Base-by-base conservation (phyloP, 2,329 filamentous ascomycete genomes). In the Aspergillus sp. region DNA sequence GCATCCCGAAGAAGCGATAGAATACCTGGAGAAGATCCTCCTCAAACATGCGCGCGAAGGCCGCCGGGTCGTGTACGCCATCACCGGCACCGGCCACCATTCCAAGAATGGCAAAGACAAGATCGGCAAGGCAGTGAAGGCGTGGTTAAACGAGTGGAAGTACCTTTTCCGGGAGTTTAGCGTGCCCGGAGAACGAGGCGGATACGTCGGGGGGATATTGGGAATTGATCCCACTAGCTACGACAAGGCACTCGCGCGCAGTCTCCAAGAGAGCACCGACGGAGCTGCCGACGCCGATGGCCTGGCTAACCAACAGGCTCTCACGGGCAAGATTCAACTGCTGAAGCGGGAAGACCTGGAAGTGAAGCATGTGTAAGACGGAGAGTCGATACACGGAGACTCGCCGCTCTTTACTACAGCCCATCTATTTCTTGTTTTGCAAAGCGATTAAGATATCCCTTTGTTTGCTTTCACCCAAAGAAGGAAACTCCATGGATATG, bases 61-160 rank as follows among this genome's bases (percentile, higher is more conserved):
- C 39, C 77, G 81, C 5, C 85, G 87, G 22, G 90, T 94, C 2
- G 85, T 99, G 47, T 99, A 98, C 73, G 93, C 93, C 66, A 98
- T 99, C 73, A 97, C 93, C 1, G 95, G 95, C 49, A 98, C 94
- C 1, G 95, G 94, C 3, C 93, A 98, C 71, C 95, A 99, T 78
- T 96, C 91, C 75, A 98, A 98, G 81, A 97, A 97, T 72, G 94
- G 95, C 69, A 98, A 98, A 76, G 95, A 99, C 77, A 99, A 99
- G 78, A 91, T 99, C 39, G 94, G 94, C 72, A 96, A 96, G 78
- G 92, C 93, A 1, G 88, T 98, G 63, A 89, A 95, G 56, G 87
- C 85, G 66, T 98, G 96, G 79, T 81, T 99, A 57, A 96, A 94
- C 72, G 94, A 98, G 74, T 96, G 93, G 92, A 87, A 91, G 63